Base-by-base conservation (phyloP, 192 early-diverging fungal species). In the Jimgerdemannia flammicorona region DNA sequence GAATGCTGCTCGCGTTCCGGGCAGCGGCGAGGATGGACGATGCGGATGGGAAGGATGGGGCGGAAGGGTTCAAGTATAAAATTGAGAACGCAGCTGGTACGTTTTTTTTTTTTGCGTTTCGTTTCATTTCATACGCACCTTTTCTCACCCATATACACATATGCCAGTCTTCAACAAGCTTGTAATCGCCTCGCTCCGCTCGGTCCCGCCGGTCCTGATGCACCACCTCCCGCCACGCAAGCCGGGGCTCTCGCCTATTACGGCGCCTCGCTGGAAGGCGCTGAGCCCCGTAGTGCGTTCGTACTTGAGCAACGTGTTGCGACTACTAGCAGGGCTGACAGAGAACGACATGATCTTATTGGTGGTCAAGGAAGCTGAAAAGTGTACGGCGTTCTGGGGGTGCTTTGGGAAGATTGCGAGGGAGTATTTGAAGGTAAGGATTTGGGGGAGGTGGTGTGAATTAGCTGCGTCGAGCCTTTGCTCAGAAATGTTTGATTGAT, bases 111-210 rank as follows among this genome's bases (percentile, higher is more conserved):
- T 14, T 14, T 59, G n/a, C n/a, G n/a, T n/a, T n/a, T n/a, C n/a
- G n/a, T n/a, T n/a, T n/a, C n/a, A n/a, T n/a, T n/a, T n/a, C n/a
- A n/a, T n/a, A n/a, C n/a, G n/a, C n/a, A n/a, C n/a, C n/a, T n/a
- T n/a, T n/a, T n/a, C n/a, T n/a, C n/a, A n/a, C n/a, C n/a, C n/a
- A n/a, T n/a, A n/a, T n/a, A n/a, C n/a, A n/a, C n/a, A n/a, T n/a
- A n/a, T n/a, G n/a, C n/a, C 81, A 74, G 86, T 95, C 17, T 95
- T 95, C 86, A 96, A 95, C 83, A 90, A 90, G 81, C 84, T 96
- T 4, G 79, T 98, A 42, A 88, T 94, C 29, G 83, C 91, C 9
- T 84, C 93, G 39, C 77, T 98, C 74, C 91, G 91, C 76, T 80
- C 90, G 54, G 87, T 89, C 4, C 92, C 92, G 17, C 74, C 74